Conservation (phyloP, 495 filamentous ascomycete genomes). For the Neurospora sp. region DNA sequence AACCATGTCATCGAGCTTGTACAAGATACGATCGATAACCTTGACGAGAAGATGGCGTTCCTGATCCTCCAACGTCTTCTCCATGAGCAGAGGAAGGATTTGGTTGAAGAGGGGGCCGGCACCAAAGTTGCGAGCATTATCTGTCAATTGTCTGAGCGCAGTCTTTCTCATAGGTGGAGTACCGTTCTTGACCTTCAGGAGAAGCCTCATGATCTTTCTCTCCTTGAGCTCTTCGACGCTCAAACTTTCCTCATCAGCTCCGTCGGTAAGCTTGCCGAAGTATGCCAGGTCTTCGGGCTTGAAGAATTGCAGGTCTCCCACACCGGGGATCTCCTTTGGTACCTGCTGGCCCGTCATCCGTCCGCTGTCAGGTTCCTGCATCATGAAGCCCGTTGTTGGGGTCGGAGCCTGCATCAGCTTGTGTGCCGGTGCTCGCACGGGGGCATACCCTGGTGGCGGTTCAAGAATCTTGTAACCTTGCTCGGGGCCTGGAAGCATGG, state of each 20-base stretch:
- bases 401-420: constrained; percentile 70
- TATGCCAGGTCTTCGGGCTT: constrained; percentile 99
- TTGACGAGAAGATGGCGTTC: constrained; percentile 98
- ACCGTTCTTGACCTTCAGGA: constrained; percentile 98
- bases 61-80: constrained; percentile 96
- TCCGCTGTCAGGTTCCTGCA: constrained; percentile 85
- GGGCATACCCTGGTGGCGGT: constrained; percentile 85
- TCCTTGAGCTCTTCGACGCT: constrained; percentile 94
- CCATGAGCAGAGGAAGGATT: constrained; percentile 95
- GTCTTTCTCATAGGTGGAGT: constrained; percentile 99
- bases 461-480: constrained; percentile 93
- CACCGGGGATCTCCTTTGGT: constrained; percentile 93
- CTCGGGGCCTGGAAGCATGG: constrained; percentile 65
- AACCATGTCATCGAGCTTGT: constrained; percentile 96
- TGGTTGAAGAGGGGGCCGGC: constrained; percentile 95
- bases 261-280: constrained; percentile 95
- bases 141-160: constrained; percentile 93
- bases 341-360: constrained; percentile 78
- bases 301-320: constrained; percentile 97
- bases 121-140: constrained; percentile 95
- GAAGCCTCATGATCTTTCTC: constrained; percentile 93
- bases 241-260: constrained; percentile 83
- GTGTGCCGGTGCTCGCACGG: constrained; percentile 65
- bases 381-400: constrained; percentile 78
- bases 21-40: constrained; percentile 96